Conservation (phyloP, 257 asterid species). For the Asclepias syriaca region DNA sequence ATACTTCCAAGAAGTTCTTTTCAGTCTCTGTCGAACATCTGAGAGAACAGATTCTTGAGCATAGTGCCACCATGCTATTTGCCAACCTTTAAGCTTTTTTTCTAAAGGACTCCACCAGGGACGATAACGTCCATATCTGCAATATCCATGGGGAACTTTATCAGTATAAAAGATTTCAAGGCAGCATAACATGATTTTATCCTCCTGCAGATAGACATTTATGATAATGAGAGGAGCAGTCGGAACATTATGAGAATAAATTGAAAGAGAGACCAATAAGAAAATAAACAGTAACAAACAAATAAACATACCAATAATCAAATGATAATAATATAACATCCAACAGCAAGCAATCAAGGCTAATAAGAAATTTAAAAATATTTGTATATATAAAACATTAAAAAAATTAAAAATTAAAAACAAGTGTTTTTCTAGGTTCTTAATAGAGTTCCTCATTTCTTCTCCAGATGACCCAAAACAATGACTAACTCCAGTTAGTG, state of each 20-base stretch:
- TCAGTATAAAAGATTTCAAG: slow-evolving; percentile 13
- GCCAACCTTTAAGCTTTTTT: slow-evolving; percentile 77
- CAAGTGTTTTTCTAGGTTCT: not conserved
- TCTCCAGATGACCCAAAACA: not conserved
- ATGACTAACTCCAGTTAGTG: not conserved
- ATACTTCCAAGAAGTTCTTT: slow-evolving; percentile 88
- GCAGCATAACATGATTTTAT: not conserved
- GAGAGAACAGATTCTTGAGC: slow-evolving; percentile 83
- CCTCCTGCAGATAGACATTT: slow-evolving; percentile 3
- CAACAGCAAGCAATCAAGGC: not conserved
- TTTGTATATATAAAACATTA: too few species aligned
- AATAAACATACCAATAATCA: not conserved
- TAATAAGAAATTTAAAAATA: too few species aligned
- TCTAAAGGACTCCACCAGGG: slow-evolving; percentile 90
- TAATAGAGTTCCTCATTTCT: not conserved
- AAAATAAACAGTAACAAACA: not conserved
- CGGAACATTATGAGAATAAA: slow-evolving; percentile 1
- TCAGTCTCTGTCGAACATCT: slow-evolving; percentile 75
- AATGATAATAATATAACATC: not conserved
- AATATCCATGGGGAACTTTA: slow-evolving; percentile 19
- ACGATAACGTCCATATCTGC: slow-evolving; percentile 87
- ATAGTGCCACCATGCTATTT: slow-evolving; percentile 92
- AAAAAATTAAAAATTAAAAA: not conserved
- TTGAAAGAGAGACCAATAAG: not conserved
- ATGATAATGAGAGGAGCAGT: not conserved